Evolutionary conservation across 176 grass and related monocot genomes (phyloP).

Genomic region (Miscanthus lutarioriparius): DNA sequence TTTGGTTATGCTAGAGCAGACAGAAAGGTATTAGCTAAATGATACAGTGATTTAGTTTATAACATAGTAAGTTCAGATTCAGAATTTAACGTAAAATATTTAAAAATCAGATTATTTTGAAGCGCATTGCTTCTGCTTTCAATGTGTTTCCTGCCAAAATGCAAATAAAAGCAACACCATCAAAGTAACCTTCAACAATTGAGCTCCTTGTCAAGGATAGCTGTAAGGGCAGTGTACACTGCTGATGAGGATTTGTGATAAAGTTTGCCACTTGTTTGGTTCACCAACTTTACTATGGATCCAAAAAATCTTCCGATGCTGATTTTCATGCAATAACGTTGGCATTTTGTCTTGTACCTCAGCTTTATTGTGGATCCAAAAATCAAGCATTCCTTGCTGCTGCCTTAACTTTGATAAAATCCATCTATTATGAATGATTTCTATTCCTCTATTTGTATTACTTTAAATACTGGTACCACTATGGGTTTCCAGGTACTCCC

Average conservation of each 20-base stretch:
- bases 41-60: not conserved
- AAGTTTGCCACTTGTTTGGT: not conserved
- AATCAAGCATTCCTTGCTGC: not conserved
- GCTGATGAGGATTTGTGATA: not conserved
- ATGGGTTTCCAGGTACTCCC: not conserved
- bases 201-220: not conserved
- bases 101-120: not conserved
- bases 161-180: not conserved
- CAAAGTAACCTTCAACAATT: not conserved
- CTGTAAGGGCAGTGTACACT: not conserved
- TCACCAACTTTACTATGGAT: not conserved
- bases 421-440: not conserved
- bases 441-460: not conserved
- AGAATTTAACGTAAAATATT: not conserved
- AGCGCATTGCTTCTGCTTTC: not conserved
- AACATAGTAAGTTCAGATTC: not conserved
- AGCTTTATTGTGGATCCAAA: not conserved
- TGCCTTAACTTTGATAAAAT: not conserved
- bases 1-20: slow-evolving; percentile 98
- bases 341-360: not conserved
- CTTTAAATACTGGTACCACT: not conserved
- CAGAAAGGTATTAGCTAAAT: slow-evolving; percentile 63
- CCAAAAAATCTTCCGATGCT: not conserved
- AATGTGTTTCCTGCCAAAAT: not conserved
- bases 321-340: not conserved